phyloP scores from a whole-genome alignment of 768 basidiomycete species.

The Boletus eberwhitei region DNA sequence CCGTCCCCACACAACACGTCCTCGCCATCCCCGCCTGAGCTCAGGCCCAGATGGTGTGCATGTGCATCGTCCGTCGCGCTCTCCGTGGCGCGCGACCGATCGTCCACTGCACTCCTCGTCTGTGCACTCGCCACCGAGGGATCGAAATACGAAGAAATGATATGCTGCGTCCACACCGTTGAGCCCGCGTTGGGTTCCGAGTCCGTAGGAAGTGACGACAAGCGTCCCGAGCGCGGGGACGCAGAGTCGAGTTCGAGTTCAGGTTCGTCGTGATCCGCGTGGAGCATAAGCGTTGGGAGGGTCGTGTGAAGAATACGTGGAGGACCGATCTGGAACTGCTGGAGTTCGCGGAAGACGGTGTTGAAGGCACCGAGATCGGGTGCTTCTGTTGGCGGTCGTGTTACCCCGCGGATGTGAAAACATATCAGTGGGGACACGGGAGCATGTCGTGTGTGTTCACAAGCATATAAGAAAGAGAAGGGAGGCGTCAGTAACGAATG shows the following conservation, averaged over 20 bases:
- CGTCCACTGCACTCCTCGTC: conserved; percentile 25
- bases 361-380: conserved; percentile 75
- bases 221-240: conserved; percentile 28
- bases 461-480: not conserved
- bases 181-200: conserved; percentile 47
- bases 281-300: conserved; percentile 1
- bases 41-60: not conserved
- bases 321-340: conserved; percentile 49
- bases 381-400: conserved; percentile 39
- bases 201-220: conserved; percentile 25
- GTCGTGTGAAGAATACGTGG: conserved; percentile 24
- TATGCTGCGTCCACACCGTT: conserved; percentile 63
- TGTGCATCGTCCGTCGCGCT: conserved; percentile 11
- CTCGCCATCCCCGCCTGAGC: conserved; percentile 3
- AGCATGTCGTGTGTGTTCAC: not conserved
- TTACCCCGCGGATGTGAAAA: conserved; percentile 12
- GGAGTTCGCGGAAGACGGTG: conserved; percentile 64
- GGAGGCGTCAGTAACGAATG: not conserved
- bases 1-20: conserved; percentile 10
- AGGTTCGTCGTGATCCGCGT: conserved; percentile 17
- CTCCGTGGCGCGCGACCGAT: conserved; percentile 26
- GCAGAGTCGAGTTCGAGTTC: conserved; percentile 23
- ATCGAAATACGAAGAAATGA: conserved; percentile 56
- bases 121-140: conserved; percentile 28
- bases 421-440: conserved; percentile 1